phyloP scores from a whole-genome alignment of 371 early-diverging fungal species.

The Syncephalastrum racemosum region DNA sequence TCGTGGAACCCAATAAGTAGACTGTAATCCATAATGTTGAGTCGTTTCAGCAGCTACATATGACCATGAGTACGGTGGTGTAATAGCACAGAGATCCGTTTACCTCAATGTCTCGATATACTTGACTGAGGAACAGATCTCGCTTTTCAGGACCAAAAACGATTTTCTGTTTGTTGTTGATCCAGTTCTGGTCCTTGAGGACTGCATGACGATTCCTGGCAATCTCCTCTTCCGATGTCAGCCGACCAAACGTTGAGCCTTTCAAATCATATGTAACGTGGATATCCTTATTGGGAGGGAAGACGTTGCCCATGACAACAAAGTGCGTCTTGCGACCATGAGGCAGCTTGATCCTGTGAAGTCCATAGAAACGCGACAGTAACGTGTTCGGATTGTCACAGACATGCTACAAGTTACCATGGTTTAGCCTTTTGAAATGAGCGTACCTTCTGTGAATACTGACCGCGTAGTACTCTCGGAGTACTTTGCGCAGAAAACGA shows the following conservation, averaged over 20 bases:
- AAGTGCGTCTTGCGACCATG: slow-evolving; percentile 93
- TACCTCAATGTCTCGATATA: slow-evolving; percentile 77
- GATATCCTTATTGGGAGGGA: slow-evolving; percentile 95
- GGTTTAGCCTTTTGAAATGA: neutral
- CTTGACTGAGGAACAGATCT: slow-evolving; percentile 73
- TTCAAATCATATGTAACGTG: slow-evolving; percentile 96
- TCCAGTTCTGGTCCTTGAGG: slow-evolving; percentile 96
- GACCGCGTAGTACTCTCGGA: slow-evolving; percentile 82
- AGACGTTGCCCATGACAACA: slow-evolving; percentile 97
- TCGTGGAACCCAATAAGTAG: slow-evolving; percentile 92
- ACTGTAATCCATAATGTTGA: slow-evolving; percentile 98
- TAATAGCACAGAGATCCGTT: neutral
- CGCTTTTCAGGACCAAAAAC: slow-evolving; percentile 86
- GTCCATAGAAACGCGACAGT: slow-evolving; percentile 89
- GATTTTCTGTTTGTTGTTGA: slow-evolving; percentile 59
- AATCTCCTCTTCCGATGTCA: slow-evolving; percentile 74
- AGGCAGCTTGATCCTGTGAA: slow-evolving; percentile 95
- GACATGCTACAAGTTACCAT: slow-evolving; percentile 61
- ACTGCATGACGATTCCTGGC: slow-evolving; percentile 76
- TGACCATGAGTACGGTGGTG: neutral
- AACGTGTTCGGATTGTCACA: slow-evolving; percentile 91
- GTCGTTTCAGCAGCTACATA: slow-evolving; percentile 59
- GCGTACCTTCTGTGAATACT: neutral
- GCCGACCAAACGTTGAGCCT: slow-evolving; percentile 90
- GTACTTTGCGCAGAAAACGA: slow-evolving; percentile 83